Conservation (phyloP, 768 basidiomycete genomes). For the Amanita brunnescens region DNA sequence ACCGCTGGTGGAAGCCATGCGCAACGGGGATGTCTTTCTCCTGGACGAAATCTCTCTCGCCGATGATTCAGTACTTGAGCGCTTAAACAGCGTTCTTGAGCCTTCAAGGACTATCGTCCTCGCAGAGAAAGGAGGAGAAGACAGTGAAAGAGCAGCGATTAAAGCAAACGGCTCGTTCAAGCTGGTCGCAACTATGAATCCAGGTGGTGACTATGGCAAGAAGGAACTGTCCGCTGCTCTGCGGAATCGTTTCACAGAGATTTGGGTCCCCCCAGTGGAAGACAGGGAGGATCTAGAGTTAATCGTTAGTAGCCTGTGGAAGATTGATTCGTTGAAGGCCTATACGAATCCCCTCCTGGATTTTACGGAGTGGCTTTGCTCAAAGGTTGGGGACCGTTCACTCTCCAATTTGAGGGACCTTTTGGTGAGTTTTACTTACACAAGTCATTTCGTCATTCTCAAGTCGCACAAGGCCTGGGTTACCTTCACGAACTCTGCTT, state of each 20-base stretch:
- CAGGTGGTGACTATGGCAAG: slow-evolving; percentile 98
- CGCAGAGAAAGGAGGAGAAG: slow-evolving; percentile 83
- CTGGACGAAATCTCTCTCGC: slow-evolving; percentile 97
- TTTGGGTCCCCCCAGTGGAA: slow-evolving; percentile 91
- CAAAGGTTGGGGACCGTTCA: slow-evolving; percentile 49
- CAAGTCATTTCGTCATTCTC: slow-evolving; percentile 5
- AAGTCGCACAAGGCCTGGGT: slow-evolving; percentile 73
- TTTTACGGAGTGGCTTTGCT: slow-evolving; percentile 76
- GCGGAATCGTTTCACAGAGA: slow-evolving; percentile 96
- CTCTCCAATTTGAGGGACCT: slow-evolving; percentile 81
- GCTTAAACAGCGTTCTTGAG: slow-evolving; percentile 96
- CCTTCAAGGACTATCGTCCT: slow-evolving; percentile 81
- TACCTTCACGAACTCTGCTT: slow-evolving; percentile 67
- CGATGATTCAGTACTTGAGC: slow-evolving; percentile 95
- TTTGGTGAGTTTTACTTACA: slow-evolving; percentile 42
- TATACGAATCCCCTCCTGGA: slow-evolving; percentile 62
- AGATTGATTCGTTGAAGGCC: slow-evolving; percentile 35
- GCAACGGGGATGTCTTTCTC: slow-evolving; percentile 72
- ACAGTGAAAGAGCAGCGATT: slow-evolving; percentile 58
- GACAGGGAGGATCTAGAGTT: slow-evolving; percentile 63
- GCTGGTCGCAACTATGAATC: slow-evolving; percentile 97
- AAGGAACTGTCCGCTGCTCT: slow-evolving; percentile 96
- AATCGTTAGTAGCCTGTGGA: slow-evolving; percentile 72
- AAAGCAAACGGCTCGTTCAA: slow-evolving; percentile 66
- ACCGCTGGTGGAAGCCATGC: slow-evolving; percentile 92